phyloP scores from a whole-genome alignment of 83 land plant species.

The Diphasiastrum complanatum region DNA sequence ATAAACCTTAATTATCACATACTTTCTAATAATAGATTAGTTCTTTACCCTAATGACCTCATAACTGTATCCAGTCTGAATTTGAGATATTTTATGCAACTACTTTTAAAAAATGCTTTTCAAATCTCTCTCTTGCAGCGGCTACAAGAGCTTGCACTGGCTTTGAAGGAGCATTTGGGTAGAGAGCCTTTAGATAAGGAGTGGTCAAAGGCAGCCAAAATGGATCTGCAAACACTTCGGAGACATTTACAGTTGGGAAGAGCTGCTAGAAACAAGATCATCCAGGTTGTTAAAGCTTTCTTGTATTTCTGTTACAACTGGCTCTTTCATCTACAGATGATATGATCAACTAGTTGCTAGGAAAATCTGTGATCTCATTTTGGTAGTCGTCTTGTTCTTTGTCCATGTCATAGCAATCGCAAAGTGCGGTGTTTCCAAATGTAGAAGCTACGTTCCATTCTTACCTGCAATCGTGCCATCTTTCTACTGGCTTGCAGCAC shows the following conservation, averaged over 20 bases:
- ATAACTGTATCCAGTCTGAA: too few relatives aligned
- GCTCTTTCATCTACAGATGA: background rate
- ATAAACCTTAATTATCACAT: too few relatives aligned
- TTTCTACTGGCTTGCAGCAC: conserved; percentile 15
- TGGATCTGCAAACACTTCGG: conserved; percentile 14
- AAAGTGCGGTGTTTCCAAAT: background rate
- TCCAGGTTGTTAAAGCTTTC: conserved; percentile 17
- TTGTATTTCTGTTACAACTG: background rate
- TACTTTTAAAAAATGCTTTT: too few relatives aligned
- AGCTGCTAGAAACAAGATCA: conserved; percentile 33
- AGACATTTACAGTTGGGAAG: conserved; percentile 15
- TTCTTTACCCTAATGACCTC: too few relatives aligned
- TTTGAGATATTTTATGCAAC: too few relatives aligned
- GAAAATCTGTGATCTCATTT: background rate
- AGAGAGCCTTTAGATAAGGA: conserved; percentile 34
- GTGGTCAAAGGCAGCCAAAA: conserved; percentile 30
- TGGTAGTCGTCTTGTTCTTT: background rate
- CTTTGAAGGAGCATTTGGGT: conserved; percentile 7
- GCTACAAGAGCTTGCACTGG: conserved; percentile 5
- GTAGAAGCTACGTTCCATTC: background rate
- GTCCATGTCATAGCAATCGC: background rate
- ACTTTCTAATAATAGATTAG: too few relatives aligned
- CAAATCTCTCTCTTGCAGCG: too few relatives aligned
- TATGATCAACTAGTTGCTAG: background rate
- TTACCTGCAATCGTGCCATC: background rate